Conservation (phyloP, 1,284 basidiomycete species). For the Kwoniella shivajii region DNA sequence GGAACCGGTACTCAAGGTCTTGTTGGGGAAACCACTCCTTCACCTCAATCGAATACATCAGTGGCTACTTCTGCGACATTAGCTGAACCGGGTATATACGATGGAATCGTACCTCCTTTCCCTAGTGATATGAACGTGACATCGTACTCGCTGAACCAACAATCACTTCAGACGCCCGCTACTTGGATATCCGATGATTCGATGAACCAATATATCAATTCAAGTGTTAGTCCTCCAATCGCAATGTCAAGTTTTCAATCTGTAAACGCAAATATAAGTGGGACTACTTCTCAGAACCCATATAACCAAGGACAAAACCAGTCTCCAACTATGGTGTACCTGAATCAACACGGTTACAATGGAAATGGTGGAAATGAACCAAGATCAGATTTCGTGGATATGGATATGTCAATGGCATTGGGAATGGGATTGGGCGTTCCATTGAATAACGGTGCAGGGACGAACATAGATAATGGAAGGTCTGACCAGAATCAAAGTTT, state of each 20-base stretch:
- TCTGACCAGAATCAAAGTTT: too few relatives aligned
- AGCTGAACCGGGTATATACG: conserved; percentile 19
- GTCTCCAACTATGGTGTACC: neutral
- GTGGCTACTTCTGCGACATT: conserved; percentile 23
- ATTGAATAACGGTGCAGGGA: conserved; percentile 1
- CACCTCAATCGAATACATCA: conserved; percentile 17
- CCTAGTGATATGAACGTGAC: conserved; percentile 9
- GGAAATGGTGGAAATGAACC: neutral
- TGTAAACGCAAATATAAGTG: neutral
- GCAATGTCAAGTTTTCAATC: neutral
- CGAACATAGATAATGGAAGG: too few relatives aligned
- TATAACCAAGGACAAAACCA: neutral
- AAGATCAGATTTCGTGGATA: conserved; percentile 15
- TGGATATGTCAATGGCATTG: conserved; percentile 34
- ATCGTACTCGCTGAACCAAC: neutral
- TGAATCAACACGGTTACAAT: neutral
- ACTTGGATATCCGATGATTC: conserved; percentile 14
- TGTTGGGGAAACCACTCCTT: conserved; percentile 11
- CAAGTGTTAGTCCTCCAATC: conserved; percentile 1
- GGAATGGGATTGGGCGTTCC: conserved; percentile 18
- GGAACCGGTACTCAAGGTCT: neutral
- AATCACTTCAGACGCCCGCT: neutral
- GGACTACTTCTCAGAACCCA: neutral
- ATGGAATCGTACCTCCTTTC: conserved; percentile 25
- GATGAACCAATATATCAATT: conserved; percentile 11